phyloP scores from a whole-genome alignment of 2,329 filamentous ascomycete genomes.

The Alternaria sp. region DNA sequence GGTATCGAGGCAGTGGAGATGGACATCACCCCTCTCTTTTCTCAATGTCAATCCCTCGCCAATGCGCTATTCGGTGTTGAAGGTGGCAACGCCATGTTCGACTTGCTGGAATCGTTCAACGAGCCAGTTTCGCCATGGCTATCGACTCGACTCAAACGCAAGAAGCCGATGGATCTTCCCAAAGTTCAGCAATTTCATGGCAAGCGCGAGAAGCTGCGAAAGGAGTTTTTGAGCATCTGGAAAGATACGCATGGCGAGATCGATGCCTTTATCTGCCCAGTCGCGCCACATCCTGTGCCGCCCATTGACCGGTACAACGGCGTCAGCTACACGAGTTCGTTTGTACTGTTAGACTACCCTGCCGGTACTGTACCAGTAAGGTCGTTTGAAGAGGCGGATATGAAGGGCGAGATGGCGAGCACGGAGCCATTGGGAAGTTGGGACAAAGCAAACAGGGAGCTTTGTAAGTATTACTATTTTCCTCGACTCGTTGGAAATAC shows the following conservation, averaged over 20 bases:
- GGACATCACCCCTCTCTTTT: constrained; percentile 59
- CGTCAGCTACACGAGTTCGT: constrained; percentile 66
- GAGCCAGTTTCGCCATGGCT: constrained; percentile 69
- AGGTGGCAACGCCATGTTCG: constrained; percentile 62
- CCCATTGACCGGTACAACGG: constrained; percentile 68
- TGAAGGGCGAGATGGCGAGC: constrained; percentile 55
- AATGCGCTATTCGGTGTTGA: constrained; percentile 66
- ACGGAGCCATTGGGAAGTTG: constrained; percentile 58
- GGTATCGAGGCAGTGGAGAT: constrained; percentile 67
- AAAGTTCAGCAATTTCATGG: constrained; percentile 62
- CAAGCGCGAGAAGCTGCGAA: constrained; percentile 59
- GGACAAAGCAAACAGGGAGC: constrained; percentile 65
- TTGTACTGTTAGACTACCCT: constrained; percentile 68
- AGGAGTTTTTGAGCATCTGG: constrained; percentile 66
- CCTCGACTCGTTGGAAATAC: not conserved
- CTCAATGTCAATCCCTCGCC: constrained; percentile 62
- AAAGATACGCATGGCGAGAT: constrained; percentile 53
- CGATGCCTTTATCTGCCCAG: constrained; percentile 68
- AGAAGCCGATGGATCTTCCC: constrained; percentile 55
- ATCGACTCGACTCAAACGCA: constrained; percentile 57
- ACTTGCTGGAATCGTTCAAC: constrained; percentile 61
- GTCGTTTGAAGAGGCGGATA: constrained; percentile 56
- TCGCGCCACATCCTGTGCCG: constrained; percentile 69
- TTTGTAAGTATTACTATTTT: constrained; percentile 55
- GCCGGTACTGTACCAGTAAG: constrained; percentile 65